Base-by-base conservation (phyloP, 2,329 filamentous ascomycete genomes). In the Pleurostoma richardsiae region DNA sequence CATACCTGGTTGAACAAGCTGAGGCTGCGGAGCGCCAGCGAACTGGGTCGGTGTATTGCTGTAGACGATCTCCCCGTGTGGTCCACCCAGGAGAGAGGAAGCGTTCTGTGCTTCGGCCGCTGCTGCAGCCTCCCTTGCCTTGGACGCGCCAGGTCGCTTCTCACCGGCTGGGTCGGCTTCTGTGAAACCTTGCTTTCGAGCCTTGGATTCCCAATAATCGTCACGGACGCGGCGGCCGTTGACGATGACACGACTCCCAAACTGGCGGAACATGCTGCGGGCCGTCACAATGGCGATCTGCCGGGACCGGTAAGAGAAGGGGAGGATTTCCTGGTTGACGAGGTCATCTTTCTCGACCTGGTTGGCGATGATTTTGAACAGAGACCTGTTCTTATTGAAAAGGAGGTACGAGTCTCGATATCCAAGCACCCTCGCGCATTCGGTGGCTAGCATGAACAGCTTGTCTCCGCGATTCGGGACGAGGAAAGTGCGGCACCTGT, bases 171-270 rank as follows among this genome's bases (percentile, higher is more conserved):
- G 77, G 66, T 99, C 94, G 52, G 95, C 90, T 65, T 99, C 94
- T 1, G 94, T 99, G 63, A 99, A 99, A 8, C 94, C 94, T 68
- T 99, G 94, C 69, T 97, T 99, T 42, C 88, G 80, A 6, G 94
- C 94, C 69, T 97, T 97, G 61, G 86, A 88, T 67, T 97, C 94
- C 94, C 94, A 99, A 68, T 99, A 99, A 64, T 99, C 94, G 68
- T 99, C 94, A 43, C 94, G 85, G 39, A 99, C 94, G 48, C 94
- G 79, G 52, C 92, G 81, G 31, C 94, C 94, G 59, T 91, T 88
- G 33, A 88, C 83, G 53, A 99, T 94, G 44, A 99, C 86, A 52
- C 94, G 82, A 66, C 91, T 96, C 42, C 94, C 94, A 66, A 99
- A 99, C 65, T 99, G 94, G 40, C 94, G 85, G 68, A 97, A 99